Base-by-base conservation (phyloP, 345 rosid genomes). In the Eucalyptus tenuipes region DNA sequence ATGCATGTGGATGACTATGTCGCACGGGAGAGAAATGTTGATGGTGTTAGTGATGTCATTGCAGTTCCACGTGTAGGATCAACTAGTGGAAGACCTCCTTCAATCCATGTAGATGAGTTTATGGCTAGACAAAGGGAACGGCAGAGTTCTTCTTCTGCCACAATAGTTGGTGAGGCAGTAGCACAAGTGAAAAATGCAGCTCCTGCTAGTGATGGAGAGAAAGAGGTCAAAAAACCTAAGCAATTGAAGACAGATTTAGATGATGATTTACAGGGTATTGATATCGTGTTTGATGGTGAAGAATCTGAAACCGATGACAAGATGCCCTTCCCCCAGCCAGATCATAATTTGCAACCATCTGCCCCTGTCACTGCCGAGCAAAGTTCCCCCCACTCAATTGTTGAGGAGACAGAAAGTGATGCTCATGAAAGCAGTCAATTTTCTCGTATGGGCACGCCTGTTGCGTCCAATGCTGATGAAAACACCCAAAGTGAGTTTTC, bases 1-100 rank as follows among this genome's bases (percentile, higher is more conserved):
- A 95, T 98, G 99, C 99, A 98, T 88, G 99, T 98, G 89, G 99
- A 98, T 92, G 99, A 98, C 93, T 98, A 98, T 93, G 99, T 97
- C 89, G 99, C 99, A 29, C 94, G 98, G 92, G 99, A 98, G 93
- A 96, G 99, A 92, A 96, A 93, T 90, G 94, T 91, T 85, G 99
- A 97, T 88, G 94, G 94, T 88, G 95, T 88, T 81, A 89, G 91
- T 91, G 96, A 94, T 93, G 96, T 94, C 59, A 97, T 97, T 87
- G 95, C 99, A 37, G 94, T 96, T 87, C 96, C 94, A 87, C 93
- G 99, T 81, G 93, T 87, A 85, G 99, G 98, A 88, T 96, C 98
- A 88, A 92, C 96, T 88, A 96, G 99, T 88, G 99, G 99, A 81
- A 94, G 99, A 91, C 97, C 99, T 92, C 99, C 99, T n/a, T 98